Base-by-base conservation (phyloP, 495 filamentous ascomycete genomes). In the Hypoxylon rickii region DNA sequence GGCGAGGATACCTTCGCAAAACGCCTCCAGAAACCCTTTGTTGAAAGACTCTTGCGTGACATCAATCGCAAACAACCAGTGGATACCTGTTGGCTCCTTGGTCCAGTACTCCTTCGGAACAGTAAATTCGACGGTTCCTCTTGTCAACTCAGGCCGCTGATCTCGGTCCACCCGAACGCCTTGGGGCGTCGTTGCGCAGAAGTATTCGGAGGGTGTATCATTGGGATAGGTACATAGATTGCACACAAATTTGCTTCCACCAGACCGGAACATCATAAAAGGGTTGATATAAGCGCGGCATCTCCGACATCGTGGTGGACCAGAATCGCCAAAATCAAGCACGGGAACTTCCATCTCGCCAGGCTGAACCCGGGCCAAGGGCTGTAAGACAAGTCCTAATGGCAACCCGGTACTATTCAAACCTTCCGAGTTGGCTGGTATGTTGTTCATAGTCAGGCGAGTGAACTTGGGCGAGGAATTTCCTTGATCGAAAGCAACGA, bases 101-200 rank as follows among this genome's bases (percentile, higher is more conserved):
- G 90, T 91, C 92, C 92, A 97, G 72, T 97, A 97, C 71, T 99
- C 94, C 73, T 96, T 97, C 31, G 94, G 94, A 4, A 97, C 94
- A 56, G 92, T 76, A 61, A 96, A 99, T 64, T 99, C 94, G 26
- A 96, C 92, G 0, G 94, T 97, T 18, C 94, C 94, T 53, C 87
- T 84, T 55, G 84, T 87, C 61, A 99, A 74, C 69, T 99, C 94
- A 2, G 94, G 95, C 48, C 94, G 78, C 67, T 96, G 89, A 69
- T 89, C 83, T 32, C 94, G 85, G 68, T 99, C 94, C 20, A 96
- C 84, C 44, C 94, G 87, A 29, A 88, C 79, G 20, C 95, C 95
- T 29, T 88, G 86, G 15, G 92, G 90, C 64, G 90, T 93, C 37
- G 90, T 86, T 22, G 95, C 90, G 24, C 89, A 86, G 67, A 95